phyloP scores from a whole-genome alignment of 2,329 filamentous ascomycete species.

The Trichoderma lentiforme region DNA sequence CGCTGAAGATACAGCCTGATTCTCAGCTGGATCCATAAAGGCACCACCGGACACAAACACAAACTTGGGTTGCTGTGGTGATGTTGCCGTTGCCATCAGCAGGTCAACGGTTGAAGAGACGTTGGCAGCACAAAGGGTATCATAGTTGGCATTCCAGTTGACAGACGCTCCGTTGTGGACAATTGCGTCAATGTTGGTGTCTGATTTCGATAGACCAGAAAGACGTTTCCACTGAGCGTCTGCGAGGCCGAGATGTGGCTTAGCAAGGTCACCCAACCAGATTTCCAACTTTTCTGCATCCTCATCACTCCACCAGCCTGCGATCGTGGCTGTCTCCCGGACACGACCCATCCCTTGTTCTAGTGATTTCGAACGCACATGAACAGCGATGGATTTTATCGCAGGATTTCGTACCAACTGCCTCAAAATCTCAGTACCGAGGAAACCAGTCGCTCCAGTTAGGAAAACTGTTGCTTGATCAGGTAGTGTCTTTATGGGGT shows the following conservation, averaged over 20 bases:
- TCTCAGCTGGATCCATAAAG: not conserved
- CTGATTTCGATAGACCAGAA: not conserved
- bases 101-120: slow-evolving; percentile 45
- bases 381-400: not conserved
- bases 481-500: not conserved
- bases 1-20: not conserved
- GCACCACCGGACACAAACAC: slow-evolving; percentile 26
- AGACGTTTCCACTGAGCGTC: not conserved
- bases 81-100: slow-evolving; percentile 16
- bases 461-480: slow-evolving; percentile 13
- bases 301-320: slow-evolving; percentile 10
- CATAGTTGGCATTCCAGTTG: slow-evolving; percentile 78
- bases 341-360: slow-evolving; percentile 4
- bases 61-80: slow-evolving; percentile 21
- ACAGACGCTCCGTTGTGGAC: slow-evolving; percentile 79
- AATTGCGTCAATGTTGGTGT: slow-evolving; percentile 51
- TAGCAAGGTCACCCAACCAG: slow-evolving; percentile 5
- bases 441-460: slow-evolving; percentile 14
- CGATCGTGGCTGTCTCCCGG: slow-evolving; percentile 3
- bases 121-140: slow-evolving; percentile 67
- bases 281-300: slow-evolving; percentile 1
- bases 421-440: slow-evolving; percentile 15
- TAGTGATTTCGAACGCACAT: slow-evolving; percentile 8
- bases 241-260: not conserved
- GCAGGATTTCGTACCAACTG: not conserved